Evolutionary conservation across 352 stramenopile genomes (phyloP).

Genomic region (Globisporangium polare): DNA sequence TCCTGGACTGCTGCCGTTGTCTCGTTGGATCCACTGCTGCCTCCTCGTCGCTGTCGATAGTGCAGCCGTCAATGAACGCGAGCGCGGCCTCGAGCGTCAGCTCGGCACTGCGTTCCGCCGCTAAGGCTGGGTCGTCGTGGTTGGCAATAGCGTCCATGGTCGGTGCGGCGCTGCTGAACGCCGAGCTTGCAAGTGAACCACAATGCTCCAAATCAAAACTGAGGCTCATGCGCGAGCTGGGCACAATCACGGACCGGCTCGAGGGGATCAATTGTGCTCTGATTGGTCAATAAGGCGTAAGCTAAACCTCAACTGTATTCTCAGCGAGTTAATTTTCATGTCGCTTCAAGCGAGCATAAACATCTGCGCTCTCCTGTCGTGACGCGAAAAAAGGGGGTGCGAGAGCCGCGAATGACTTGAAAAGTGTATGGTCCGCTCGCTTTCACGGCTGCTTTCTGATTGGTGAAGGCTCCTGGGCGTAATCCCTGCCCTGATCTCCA

Average conservation of each 20-base stretch:
- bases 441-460: too few species aligned
- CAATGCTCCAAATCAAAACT: neutral
- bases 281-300: too few species aligned
- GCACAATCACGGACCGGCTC: neutral
- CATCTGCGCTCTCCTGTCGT: neutral
- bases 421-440: too few species aligned
- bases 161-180: neutral
- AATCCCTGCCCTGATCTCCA: too few species aligned
- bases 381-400: too few species aligned
- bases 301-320: neutral
- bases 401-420: too few species aligned
- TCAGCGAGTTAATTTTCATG: neutral
- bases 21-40: too few species aligned
- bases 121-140: neutral
- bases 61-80: constrained; percentile 12
- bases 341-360: neutral
- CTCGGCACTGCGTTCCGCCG: neutral
- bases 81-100: constrained; percentile 14
- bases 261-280: too few species aligned
- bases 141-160: neutral
- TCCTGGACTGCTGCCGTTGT: neutral
- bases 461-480: too few species aligned
- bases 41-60: constrained; percentile 1
- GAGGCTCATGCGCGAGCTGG: neutral
- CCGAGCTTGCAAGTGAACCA: too few species aligned